phyloP scores from a whole-genome alignment of 139 green algal species.

The Ulvella scutata region DNA sequence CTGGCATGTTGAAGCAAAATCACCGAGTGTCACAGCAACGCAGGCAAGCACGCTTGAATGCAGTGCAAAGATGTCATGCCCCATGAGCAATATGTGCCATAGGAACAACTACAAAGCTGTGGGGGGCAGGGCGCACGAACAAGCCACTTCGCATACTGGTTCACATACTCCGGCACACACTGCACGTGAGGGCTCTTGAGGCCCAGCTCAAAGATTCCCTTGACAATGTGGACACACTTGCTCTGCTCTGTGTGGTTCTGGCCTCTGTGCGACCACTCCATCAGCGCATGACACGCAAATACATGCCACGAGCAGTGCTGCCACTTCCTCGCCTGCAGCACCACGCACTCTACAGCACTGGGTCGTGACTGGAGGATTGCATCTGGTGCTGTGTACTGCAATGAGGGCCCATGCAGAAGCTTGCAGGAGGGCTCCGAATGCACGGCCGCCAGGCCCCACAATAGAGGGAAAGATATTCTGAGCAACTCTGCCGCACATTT shows the following conservation, averaged over 20 bases:
- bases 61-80: neutral
- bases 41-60: neutral
- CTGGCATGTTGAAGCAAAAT: too few species aligned
- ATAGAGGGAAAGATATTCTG: too few species aligned
- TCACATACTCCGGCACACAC: neutral
- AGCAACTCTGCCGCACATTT: too few species aligned
- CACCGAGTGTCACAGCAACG: too few species aligned
- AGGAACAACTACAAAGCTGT: neutral
- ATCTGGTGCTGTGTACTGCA: too few species aligned
- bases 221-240: neutral
- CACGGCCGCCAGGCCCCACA: too few species aligned
- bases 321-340: neutral
- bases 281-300: neutral
- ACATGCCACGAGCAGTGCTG: constrained; percentile 1
- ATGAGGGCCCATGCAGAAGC: too few species aligned
- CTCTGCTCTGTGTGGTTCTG: neutral
- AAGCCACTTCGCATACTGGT: neutral
- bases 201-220: neutral
- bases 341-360: too few species aligned
- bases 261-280: neutral
- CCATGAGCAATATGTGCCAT: neutral
- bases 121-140: neutral
- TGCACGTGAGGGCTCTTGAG: neutral
- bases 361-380: too few species aligned
- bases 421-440: too few species aligned